A percentile compares a stretch with the other conserved stretches of the same genome.
Evolutionary conservation across 768 basidiomycete species (phyloP).

Genomic region (Kwoniella pini): DNA sequence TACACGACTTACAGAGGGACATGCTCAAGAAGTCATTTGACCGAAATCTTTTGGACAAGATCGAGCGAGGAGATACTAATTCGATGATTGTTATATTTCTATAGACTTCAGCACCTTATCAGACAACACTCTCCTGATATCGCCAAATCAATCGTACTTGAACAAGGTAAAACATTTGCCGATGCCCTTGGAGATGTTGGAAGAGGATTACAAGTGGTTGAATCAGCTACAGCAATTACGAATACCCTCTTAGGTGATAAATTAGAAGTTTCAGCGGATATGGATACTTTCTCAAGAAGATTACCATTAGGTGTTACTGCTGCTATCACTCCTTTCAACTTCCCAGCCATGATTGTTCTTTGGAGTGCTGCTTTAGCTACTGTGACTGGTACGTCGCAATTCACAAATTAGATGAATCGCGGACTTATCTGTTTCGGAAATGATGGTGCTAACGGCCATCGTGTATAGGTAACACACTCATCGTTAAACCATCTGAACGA

Average conservation of each 20-base stretch:
- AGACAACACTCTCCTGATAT: constrained; percentile 82
- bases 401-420: too few relatives aligned
- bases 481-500: constrained; percentile 93
- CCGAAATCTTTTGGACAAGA: too few relatives aligned
- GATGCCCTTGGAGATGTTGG: constrained; percentile 95
- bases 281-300: constrained; percentile 82
- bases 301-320: constrained; percentile 84
- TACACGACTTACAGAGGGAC: too few relatives aligned
- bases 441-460: too few relatives aligned
- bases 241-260: constrained; percentile 85
- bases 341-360: constrained; percentile 68
- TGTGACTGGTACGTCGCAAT: constrained; percentile 55
- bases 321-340: constrained; percentile 63
- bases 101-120: constrained; percentile 80
- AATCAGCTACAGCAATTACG: constrained; percentile 71
- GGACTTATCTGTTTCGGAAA: too few relatives aligned
- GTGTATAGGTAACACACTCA: constrained; percentile 74
- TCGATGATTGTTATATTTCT: background rate
- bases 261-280: constrained; percentile 89
- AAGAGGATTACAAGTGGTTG: constrained; percentile 74
- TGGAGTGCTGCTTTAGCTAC: constrained; percentile 71
- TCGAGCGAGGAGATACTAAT: background rate
- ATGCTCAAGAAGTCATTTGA: too few relatives aligned
- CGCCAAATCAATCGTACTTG: constrained; percentile 84
- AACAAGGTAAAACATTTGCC: constrained; percentile 92